Percentiles rank a stretch among this genome's conserved stretches.
These are phyloP conservation scores for Phaffomyces antillensis DNA, from an alignment of 805 yeast genomes.

Conservation along the genomic window DNA sequence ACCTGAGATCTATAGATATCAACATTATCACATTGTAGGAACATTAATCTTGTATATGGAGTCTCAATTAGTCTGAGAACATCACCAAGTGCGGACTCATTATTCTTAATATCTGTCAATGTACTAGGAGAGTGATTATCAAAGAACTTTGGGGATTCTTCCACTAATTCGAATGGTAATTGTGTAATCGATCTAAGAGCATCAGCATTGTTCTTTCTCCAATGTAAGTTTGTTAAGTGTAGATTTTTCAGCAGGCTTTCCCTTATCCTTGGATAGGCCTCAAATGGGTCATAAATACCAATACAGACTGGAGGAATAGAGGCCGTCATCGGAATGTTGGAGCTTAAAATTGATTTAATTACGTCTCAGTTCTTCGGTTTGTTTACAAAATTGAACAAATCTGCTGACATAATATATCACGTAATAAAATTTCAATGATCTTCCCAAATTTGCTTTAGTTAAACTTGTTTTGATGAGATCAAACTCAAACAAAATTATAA, in stretches of 20 bases:
- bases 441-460: background rate
- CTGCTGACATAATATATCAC: background rate
- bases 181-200: slow-evolving; percentile 58
- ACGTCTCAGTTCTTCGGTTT: background rate
- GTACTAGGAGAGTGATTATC: slow-evolving; percentile 11
- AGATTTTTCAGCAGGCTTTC: slow-evolving; percentile 38
- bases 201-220: slow-evolving; percentile 46
- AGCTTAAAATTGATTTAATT: background rate
- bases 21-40: slow-evolving; percentile 55
- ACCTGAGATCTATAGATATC: slow-evolving; percentile 76
- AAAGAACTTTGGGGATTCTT: slow-evolving; percentile 43
- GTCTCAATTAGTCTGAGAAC: slow-evolving; percentile 13
- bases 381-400: background rate
- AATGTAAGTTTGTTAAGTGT: slow-evolving; percentile 61
- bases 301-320: slow-evolving; percentile 20
- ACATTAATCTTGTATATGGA: slow-evolving; percentile 60
- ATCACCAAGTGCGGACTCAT: slow-evolving; percentile 2
- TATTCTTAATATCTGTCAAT: background rate
- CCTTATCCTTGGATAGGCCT: slow-evolving; percentile 40
- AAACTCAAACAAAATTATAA: background rate
- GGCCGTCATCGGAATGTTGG: background rate
- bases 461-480: background rate
- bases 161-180: slow-evolving; percentile 45
- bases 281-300: slow-evolving; percentile 74
- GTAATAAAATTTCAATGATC: background rate